Base-by-base conservation (phyloP, 352 stramenopile genomes). In the Phytophthora lateralis region DNA sequence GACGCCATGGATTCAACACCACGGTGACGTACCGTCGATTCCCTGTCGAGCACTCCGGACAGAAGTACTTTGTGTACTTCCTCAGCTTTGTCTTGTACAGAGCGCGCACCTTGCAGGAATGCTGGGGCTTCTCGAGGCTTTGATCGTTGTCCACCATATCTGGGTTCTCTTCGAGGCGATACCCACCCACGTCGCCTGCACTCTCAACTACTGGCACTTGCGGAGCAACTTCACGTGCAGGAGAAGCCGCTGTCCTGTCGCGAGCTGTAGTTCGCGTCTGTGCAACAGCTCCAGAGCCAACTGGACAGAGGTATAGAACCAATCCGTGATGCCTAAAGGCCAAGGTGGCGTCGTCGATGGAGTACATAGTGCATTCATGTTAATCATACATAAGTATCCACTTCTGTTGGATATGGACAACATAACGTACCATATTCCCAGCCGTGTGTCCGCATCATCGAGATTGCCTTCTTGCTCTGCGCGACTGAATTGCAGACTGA, bases 61-160 rank as follows among this genome's bases (percentile, higher is more conserved):
- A 41, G 15, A 41, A 41, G 12, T 41, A 41, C 35, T 41, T 41
- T 7, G 35, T 41, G 35, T 18, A 41, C 51, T 11, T 41, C 46
- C 56, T 41, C 3, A 21, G 12, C 15, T 41, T 41, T 0, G 35
- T 41, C 35, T 41, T 41, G 35, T 20, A 41, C 35, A 41, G 35
- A 0, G 35, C 35, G n/a, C 35, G 20, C 35, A 41, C 35, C 4
- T 41, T 41, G 35, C 35, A 41, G 35, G 35, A 41, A 3, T 14
- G 35, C 35, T 41, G 34, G 11, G 34, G 47, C 1, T 12, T 15
- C 34, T 55, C 37, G 11, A 18, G 18, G 0, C 47, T 32, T 18
- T 55, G 47, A 2, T 55, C 47, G 14, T 21, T 21, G 18, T 55
- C 47, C 3, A 44, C 47, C 3, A 32, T 55, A 9, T 55, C 32